Conservation (phyloP, 179 eudicot species). For the Beta corolliflora region DNA sequence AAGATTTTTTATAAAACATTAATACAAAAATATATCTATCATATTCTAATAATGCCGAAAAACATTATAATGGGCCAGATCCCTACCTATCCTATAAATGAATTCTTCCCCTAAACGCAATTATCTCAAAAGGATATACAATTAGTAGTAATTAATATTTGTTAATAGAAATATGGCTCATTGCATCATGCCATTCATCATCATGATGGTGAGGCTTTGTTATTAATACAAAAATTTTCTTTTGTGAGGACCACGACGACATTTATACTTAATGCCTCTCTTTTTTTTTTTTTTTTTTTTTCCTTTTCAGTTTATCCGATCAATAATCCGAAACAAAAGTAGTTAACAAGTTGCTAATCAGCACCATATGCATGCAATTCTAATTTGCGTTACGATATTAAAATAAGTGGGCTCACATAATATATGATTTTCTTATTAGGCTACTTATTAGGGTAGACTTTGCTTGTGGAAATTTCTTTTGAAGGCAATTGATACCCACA, state of each 20-base stretch:
- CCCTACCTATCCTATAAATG: too few relatives aligned
- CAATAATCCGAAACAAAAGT: background rate
- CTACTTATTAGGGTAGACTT: background rate
- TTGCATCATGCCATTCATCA: slow-evolving; percentile 17
- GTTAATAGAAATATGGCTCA: background rate
- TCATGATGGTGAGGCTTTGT: slow-evolving; percentile 13
- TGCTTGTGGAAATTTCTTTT: background rate
- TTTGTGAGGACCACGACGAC: slow-evolving; percentile 10
- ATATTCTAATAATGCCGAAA: too few relatives aligned
- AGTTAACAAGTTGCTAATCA: background rate
- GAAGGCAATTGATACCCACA: too few relatives aligned
- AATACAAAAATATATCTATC: too few relatives aligned
- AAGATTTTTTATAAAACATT: too few relatives aligned
- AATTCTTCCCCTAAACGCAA: background rate
- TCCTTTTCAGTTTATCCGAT: background rate
- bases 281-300: background rate
- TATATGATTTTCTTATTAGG: background rate
- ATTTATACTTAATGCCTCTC: background rate
- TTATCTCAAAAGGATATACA: background rate
- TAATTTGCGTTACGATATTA: background rate
- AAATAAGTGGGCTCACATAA: background rate
- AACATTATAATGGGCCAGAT: too few relatives aligned
- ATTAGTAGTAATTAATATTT: background rate
- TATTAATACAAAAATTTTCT: background rate
- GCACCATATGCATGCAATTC: background rate